Conservation (phyloP, 2,329 filamentous ascomycete species). For the Alternaria tenuissima region DNA sequence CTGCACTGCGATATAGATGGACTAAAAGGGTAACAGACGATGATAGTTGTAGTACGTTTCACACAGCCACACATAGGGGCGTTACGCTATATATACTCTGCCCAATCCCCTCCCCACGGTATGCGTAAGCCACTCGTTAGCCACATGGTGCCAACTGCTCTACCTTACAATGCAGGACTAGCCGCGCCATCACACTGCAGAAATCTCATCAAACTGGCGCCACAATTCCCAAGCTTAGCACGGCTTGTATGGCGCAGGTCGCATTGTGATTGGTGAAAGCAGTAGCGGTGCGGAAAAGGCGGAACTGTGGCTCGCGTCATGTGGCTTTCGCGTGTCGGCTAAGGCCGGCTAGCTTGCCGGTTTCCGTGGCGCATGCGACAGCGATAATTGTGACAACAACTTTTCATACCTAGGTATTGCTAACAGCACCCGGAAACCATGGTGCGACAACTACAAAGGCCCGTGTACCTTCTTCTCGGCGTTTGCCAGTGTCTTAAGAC, state of each 20-base stretch:
- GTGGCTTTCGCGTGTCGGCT: constrained; percentile 10
- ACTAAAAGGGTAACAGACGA: constrained; percentile 1
- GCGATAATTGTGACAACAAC: background rate
- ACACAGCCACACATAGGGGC: constrained; percentile 16
- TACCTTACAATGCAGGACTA: constrained; percentile 18
- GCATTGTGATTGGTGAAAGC: constrained; percentile 13
- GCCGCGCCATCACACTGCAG: constrained; percentile 19
- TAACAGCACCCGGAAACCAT: background rate
- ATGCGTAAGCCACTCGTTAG: constrained; percentile 22
- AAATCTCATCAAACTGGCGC: constrained; percentile 8
- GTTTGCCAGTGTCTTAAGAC: background rate
- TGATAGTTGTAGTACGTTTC: constrained; percentile 1
- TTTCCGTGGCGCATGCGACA: constrained; percentile 21
- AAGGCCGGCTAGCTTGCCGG: constrained; percentile 21
- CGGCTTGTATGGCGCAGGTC: constrained; percentile 14
- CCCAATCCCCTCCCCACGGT: constrained; percentile 12
- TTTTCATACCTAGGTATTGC: background rate
- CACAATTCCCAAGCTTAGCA: constrained; percentile 9
- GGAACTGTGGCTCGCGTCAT: constrained; percentile 21
- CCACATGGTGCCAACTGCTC: constrained; percentile 12
- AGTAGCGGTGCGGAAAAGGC: constrained; percentile 22
- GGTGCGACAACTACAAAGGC: background rate
- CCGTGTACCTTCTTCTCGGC: background rate
- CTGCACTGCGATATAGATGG: background rate
- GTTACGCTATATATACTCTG: constrained; percentile 14